Percentiles rank a stretch among this genome's conserved stretches.
Evolutionary conservation across 495 filamentous ascomycete genomes (phyloP).

Genomic region (Halenospora varia): DNA sequence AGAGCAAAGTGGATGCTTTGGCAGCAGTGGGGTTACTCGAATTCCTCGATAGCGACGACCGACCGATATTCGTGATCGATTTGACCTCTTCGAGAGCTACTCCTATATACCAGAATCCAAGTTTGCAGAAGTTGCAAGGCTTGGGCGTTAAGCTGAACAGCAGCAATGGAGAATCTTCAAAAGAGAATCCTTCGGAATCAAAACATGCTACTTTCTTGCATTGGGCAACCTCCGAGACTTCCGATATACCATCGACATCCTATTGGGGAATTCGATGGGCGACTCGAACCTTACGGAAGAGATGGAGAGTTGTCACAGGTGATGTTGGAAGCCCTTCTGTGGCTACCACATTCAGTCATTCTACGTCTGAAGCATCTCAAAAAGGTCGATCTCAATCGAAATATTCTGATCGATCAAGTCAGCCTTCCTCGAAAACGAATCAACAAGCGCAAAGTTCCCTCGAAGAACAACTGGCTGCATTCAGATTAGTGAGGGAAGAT

Average conservation of each 20-base stretch:
- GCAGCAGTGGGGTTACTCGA: conserved; percentile 4
- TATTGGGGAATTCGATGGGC: conserved; percentile 8
- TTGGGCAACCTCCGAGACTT: conserved; percentile 7
- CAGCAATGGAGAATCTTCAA: not conserved
- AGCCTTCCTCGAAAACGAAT: not conserved
- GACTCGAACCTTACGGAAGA: conserved; percentile 6
- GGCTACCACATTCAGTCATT: not conserved
- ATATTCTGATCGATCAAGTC: not conserved
- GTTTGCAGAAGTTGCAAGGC: not conserved
- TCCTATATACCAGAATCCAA: conserved; percentile 11
- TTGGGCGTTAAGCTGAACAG: too few species aligned
- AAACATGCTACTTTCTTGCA: conserved; percentile 1
- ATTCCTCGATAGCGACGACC: conserved; percentile 13
- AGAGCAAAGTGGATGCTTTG: not conserved
- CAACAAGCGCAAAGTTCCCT: not conserved
- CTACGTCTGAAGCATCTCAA: not conserved
- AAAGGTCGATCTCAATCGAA: not conserved
- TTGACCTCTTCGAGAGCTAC: not conserved
- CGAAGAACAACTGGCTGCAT: conserved; percentile 3
- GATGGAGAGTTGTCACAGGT: conserved; percentile 13
- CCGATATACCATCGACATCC: not conserved
- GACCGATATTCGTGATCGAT: conserved; percentile 13
- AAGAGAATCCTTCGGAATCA: not conserved
- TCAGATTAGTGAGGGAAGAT: conserved; percentile 1
- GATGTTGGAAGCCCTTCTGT: not conserved